These are phyloP conservation scores for Auriscalpium orientale DNA, from an alignment of 768 basidiomycete genomes.

Conservation along the genomic window DNA sequence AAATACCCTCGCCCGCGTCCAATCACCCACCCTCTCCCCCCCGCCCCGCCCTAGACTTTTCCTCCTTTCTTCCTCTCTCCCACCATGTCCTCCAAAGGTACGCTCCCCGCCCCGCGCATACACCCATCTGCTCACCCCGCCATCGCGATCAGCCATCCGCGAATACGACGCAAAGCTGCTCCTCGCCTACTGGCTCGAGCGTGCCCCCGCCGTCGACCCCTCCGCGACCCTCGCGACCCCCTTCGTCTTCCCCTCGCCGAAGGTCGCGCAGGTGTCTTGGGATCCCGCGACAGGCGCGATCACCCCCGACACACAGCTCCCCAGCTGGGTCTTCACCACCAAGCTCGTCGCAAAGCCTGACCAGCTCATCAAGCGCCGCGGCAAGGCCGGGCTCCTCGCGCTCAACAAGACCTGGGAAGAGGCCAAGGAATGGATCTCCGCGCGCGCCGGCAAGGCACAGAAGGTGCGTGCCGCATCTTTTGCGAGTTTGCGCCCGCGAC, in stretches of 20 bases:
- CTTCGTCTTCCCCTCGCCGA: constrained; percentile 58
- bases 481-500: background rate
- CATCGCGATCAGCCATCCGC: constrained; percentile 56
- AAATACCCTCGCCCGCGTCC: constrained; percentile 8
- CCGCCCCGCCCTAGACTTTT: background rate
- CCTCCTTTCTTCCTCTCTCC: background rate
- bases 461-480: constrained; percentile 44
- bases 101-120: background rate
- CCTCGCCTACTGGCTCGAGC: constrained; percentile 93
- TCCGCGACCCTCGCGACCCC: constrained; percentile 45
- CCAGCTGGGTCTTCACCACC: constrained; percentile 73
- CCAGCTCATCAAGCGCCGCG: constrained; percentile 98
- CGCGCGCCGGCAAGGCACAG: constrained; percentile 87
- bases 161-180: constrained; percentile 99
- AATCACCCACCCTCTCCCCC: background rate
- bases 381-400: constrained; percentile 92
- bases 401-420: constrained; percentile 92
- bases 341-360: constrained; percentile 96
- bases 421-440: constrained; percentile 80
- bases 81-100: constrained; percentile 17
- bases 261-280: constrained; percentile 86
- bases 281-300: constrained; percentile 59
- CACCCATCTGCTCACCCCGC: constrained; percentile 3
- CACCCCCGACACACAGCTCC: constrained; percentile 54
- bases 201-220: constrained; percentile 73